Conservation (phyloP, 2,329 filamentous ascomycete species). For the Fusarium agapanthi region DNA sequence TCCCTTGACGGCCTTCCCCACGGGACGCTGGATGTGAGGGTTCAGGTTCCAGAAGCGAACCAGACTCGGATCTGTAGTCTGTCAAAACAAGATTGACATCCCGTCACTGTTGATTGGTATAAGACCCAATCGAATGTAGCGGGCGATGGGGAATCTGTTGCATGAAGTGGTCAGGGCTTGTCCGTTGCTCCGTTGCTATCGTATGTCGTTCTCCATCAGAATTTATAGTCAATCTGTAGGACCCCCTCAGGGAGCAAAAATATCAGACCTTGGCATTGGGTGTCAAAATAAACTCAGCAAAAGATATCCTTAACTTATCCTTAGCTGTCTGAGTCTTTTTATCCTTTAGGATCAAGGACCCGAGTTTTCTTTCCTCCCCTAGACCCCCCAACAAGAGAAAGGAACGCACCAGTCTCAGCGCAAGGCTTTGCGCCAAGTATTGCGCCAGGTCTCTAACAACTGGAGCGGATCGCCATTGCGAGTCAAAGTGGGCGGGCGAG, state of each 20-base stretch:
- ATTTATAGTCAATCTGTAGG: neutral
- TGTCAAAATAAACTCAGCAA: too few relatives aligned
- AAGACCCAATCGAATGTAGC: constrained; percentile 7
- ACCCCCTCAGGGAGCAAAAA: neutral
- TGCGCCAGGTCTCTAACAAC: constrained; percentile 29
- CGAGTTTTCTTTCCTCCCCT: too few relatives aligned
- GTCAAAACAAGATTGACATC: neutral
- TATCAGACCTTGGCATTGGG: too few relatives aligned
- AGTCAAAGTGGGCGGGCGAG: constrained; percentile 20
- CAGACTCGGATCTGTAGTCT: neutral
- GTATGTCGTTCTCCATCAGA: neutral
- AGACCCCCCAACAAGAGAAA: neutral
- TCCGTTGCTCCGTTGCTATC: neutral
- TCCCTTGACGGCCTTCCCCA: constrained; percentile 26
- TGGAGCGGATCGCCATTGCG: constrained; percentile 38
- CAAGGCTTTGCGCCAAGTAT: constrained; percentile 22
- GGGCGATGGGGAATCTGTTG: constrained; percentile 13
- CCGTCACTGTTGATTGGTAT: constrained; percentile 13
- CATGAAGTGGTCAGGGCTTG: neutral
- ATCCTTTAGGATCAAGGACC: too few relatives aligned
- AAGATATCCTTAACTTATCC: too few relatives aligned
- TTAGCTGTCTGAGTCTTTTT: too few relatives aligned
- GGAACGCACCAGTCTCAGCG: neutral
- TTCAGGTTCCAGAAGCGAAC: constrained; percentile 18
- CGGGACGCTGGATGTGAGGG: neutral